Evolutionary conservation across 805 yeast species (phyloP).

Genomic region (Saturnispora serradocipensis): DNA sequence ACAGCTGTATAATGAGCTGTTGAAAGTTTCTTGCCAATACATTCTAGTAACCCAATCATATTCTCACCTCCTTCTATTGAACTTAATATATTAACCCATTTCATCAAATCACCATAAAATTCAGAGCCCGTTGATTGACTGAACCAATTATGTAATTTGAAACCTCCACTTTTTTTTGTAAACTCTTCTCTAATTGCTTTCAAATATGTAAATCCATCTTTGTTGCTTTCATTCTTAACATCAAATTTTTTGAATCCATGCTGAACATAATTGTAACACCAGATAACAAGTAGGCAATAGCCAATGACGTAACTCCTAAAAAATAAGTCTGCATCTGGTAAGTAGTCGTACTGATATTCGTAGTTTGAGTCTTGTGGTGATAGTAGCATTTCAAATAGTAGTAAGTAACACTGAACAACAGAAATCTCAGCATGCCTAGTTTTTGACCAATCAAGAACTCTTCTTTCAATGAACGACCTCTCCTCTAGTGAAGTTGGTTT

Average conservation of each 20-base stretch:
- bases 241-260: constrained; percentile 36
- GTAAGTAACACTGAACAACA: constrained; percentile 51
- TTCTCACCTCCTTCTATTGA: constrained; percentile 36
- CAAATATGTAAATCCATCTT: constrained; percentile 43
- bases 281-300: constrained; percentile 35
- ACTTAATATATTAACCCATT: constrained; percentile 33
- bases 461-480: constrained; percentile 37
- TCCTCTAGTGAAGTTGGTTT: constrained; percentile 41
- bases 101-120: constrained; percentile 34
- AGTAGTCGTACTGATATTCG: constrained; percentile 37
- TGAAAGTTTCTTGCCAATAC: constrained; percentile 33
- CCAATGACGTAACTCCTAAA: constrained; percentile 36
- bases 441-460: constrained; percentile 45
- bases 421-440: constrained; percentile 41
- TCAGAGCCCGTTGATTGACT: constrained; percentile 26
- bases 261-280: constrained; percentile 42
- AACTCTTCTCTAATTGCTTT: constrained; percentile 39
- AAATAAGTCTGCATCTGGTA: constrained; percentile 44
- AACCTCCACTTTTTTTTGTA: constrained; percentile 26
- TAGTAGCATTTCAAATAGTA: constrained; percentile 53
- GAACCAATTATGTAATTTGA: constrained; percentile 27
- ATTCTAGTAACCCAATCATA: constrained; percentile 45
- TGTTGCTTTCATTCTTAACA: constrained; percentile 22
- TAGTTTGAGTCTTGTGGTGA: constrained; percentile 39
- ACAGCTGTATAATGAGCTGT: constrained; percentile 48